phyloP scores from a whole-genome alignment of 176 grass and related monocot genomes.

The Oropetium thomaeum region DNA sequence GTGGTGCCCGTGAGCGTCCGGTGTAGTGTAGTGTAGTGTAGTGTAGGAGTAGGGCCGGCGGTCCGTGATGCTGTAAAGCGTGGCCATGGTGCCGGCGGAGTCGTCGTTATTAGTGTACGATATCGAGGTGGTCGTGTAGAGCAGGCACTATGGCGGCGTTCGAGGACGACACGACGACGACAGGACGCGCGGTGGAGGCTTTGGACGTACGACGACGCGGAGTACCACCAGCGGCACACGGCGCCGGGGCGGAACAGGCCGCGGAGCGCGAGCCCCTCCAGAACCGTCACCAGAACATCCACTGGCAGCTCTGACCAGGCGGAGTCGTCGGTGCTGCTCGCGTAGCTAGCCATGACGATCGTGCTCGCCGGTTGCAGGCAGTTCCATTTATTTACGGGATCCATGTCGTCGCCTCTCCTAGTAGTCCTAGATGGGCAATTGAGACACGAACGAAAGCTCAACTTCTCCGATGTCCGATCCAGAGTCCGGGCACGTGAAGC shows the following conservation, averaged over 20 bases:
- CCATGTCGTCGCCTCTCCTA: too few species aligned
- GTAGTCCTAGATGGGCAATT: too few species aligned
- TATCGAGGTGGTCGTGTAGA: background rate
- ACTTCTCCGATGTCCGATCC: too few species aligned
- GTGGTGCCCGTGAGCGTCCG: too few species aligned
- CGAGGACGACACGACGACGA: background rate
- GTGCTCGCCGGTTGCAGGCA: too few species aligned
- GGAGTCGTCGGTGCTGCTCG: too few species aligned
- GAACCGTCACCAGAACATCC: background rate
- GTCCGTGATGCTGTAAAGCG: background rate
- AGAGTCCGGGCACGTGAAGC: too few species aligned
- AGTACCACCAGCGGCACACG: background rate
- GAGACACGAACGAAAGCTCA: too few species aligned
- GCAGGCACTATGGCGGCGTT: background rate
- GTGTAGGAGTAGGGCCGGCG: background rate
- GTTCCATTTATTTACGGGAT: too few species aligned
- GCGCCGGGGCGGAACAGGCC: slow-evolving; percentile 14
- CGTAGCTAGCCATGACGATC: background rate
- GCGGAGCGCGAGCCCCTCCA: background rate
- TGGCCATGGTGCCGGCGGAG: too few species aligned
- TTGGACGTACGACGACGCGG: background rate
- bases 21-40: too few species aligned
- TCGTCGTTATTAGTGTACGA: too few species aligned
- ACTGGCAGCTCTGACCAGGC: background rate
- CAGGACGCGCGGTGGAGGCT: background rate